Percentiles rank a stretch among this genome's conserved stretches.
These are phyloP conservation scores for Whalleya microplaca DNA, from an alignment of 2,329 filamentous ascomycete species.

Conservation along the genomic window DNA sequence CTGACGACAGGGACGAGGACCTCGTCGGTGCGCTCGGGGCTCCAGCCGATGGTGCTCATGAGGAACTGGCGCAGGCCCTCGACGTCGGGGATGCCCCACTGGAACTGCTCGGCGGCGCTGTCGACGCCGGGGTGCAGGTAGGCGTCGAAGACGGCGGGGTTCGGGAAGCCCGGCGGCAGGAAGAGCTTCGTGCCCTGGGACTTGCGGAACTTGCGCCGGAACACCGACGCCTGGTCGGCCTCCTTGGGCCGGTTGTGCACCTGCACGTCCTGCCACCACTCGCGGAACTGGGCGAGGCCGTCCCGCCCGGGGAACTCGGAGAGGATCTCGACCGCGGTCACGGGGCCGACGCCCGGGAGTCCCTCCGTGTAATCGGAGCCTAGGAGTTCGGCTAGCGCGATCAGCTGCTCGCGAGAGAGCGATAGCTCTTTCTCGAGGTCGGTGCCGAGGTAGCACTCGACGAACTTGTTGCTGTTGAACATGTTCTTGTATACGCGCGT, in stretches of 20 bases:
- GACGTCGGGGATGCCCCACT: slow-evolving; percentile 95
- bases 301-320: slow-evolving; percentile 75
- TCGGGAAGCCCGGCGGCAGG: slow-evolving; percentile 79
- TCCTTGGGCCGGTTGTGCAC: slow-evolving; percentile 64
- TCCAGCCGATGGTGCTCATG: slow-evolving; percentile 93
- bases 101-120: slow-evolving; percentile 73
- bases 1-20: slow-evolving; percentile 92
- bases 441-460: slow-evolving; percentile 86
- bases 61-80: slow-evolving; percentile 82
- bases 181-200: slow-evolving; percentile 83
- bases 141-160: slow-evolving; percentile 75
- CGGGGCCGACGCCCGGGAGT: slow-evolving; percentile 85
- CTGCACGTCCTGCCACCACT: slow-evolving; percentile 88
- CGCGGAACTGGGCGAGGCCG: slow-evolving; percentile 73
- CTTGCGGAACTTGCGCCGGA: slow-evolving; percentile 85
- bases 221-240: slow-evolving; percentile 62
- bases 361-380: slow-evolving; percentile 96
- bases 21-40: slow-evolving; percentile 88
- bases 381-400: slow-evolving; percentile 85
- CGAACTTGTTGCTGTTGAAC: slow-evolving; percentile 98
- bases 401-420: slow-evolving; percentile 83
- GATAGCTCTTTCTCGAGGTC: slow-evolving; percentile 91
- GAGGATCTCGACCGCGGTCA: slow-evolving; percentile 91
- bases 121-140: slow-evolving; percentile 91
- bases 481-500: slow-evolving; percentile 99